Base-by-base conservation (phyloP, 495 filamentous ascomycete genomes). In the Margaritispora aquatica region DNA sequence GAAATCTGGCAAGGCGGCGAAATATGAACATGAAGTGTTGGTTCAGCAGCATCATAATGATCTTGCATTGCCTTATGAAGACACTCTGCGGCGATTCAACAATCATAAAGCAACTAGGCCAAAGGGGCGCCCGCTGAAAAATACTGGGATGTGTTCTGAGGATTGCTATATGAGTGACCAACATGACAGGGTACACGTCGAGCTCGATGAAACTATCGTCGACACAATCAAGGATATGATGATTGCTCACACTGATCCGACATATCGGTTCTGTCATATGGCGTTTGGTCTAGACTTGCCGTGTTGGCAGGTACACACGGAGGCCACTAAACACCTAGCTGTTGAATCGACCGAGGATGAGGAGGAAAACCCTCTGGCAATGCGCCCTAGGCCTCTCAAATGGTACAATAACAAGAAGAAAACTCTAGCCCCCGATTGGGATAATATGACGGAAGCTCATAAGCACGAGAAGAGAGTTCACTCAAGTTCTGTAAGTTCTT, bases 271-370 rank as follows among this genome's bases (percentile, higher is more conserved):
- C 15, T 67, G 65, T 34, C 26, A 56, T 29, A 59, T 67, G 29
- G 71, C 3, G 68, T 75, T 22, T 62, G 71, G 47, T 65, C 13
- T 80, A 4, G 72, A 70, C 29, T 71, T 75, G 5, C 71, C 72
- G 10, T 83, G 80, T 63, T 80, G 75, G 74, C 74, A 81, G 49
- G 75, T 80, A 1, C 68, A 77, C 26, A 66, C 65, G 24, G 75
- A 79, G 57, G 74, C 80, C 21, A 38, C 71, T 68, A 50, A 71
- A 26, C 41, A 51, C 20, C 41, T 59, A 51, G 31, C 19, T 19
- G 31, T 27, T 11, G 13, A 7, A 17, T 0, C 2, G 50, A 22
- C 7, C 27, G 2, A 20, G 7, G 20, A 21, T n/a, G 22, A n/a
- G n/a, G n/a, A n/a, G 5, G 46, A 54, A 22, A 17, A 9, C 7